Base-by-base conservation (phyloP, 441 rosid genomes). In the Brassica hybrid region DNA sequence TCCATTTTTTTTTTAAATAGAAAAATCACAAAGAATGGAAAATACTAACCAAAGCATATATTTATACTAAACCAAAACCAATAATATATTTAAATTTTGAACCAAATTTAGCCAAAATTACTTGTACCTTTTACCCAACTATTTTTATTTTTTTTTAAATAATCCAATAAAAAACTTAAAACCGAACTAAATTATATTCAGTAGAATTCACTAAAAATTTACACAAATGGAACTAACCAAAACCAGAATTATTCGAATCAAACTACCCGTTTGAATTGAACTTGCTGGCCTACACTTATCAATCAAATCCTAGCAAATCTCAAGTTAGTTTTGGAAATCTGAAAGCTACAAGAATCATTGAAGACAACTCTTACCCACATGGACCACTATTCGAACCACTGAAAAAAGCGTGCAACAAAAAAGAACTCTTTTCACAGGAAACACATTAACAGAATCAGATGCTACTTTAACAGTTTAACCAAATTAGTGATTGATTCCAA, bases 311-410 rank as follows among this genome's bases (percentile, higher is more conserved):
- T 27, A 61, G 7, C 45, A 62, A 62, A 62, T 62, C 45, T 30
- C 19, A n/a, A 63, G 23, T 32, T 63, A 7, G 7, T 63, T 63
- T 63, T 14, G 67, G n/a, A 14, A 36, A 64, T 36, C 65, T 27
- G 41, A 78, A 72, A 66, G 73, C 13, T 58, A 62, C 66, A 62
- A 25, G 75, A 79, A 75, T 74, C 82, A 69, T 79, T 79, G 79
- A 69, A 67, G 52, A 62, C 60, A 73, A 62, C 41, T 63, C 34
- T 25, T 50, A 52, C 27, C 70, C 27, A 73, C 65, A 68, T 73
- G 73, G 74, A 60, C 73, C 2, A 60, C 73, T 11, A 25, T 27
- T 30, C 19, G 6, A 76, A 7, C 45, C 43, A 69, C 7, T 34
- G n/a, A 11, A 34, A 16, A 63, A 66, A 72, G 61, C 21, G 8